These are phyloP conservation scores for Tricholoma saponaceum DNA, from an alignment of 768 basidiomycete genomes.

Conservation along the genomic window DNA sequence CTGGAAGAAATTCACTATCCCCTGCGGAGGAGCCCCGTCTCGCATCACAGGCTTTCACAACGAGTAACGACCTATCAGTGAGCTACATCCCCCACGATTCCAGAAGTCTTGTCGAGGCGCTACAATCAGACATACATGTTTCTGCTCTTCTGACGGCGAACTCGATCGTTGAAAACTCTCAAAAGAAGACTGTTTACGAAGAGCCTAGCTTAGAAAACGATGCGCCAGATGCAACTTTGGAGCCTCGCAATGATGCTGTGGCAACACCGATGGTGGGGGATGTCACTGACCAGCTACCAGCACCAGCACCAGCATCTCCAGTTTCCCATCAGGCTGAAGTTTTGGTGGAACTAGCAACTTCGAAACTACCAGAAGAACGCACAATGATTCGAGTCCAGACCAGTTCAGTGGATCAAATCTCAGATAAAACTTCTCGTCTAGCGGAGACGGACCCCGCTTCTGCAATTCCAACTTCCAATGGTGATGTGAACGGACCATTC, in stretches of 20 bases:
- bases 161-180: not conserved
- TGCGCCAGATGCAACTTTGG: not conserved
- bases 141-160: not conserved
- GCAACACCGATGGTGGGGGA: not conserved
- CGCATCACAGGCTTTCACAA: not conserved
- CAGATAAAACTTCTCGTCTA: not conserved
- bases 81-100: not conserved
- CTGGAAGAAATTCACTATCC: not conserved
- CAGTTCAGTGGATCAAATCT: not conserved
- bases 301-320: not conserved
- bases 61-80: not conserved
- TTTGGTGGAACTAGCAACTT: not conserved
- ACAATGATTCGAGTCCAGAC: not conserved
- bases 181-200: not conserved
- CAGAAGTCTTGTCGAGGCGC: not conserved
- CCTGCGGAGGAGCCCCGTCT: not conserved
- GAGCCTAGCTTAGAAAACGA: not conserved
- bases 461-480: not conserved
- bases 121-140: not conserved
- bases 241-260: not conserved
- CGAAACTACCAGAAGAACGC: not conserved
- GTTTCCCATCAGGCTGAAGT: not conserved
- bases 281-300: not conserved
- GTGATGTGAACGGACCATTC: not conserved
- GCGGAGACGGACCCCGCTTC: not conserved